phyloP scores from a whole-genome alignment of 192 early-diverging fungal genomes.

The Neocallimastix lanati region DNA sequence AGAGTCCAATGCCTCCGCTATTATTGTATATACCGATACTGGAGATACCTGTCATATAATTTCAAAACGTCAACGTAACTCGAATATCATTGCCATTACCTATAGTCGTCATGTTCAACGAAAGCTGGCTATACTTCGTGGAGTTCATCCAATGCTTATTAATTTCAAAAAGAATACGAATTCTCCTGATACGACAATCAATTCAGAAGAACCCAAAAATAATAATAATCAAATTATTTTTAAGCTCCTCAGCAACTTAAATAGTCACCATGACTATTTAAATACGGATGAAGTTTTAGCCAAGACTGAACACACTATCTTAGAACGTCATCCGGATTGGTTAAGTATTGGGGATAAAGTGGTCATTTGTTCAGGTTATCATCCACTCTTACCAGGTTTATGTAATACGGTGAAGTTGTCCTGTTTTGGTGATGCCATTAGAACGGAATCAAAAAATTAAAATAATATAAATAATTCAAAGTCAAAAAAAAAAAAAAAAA shows the following conservation, averaged over 20 bases:
- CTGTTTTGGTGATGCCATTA: constrained; percentile 1
- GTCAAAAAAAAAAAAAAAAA: no score
- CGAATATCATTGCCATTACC: constrained; percentile 25
- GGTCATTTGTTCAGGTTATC: constrained; percentile 23
- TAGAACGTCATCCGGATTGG: not conserved
- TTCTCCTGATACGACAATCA: not conserved
- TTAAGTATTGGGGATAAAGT: constrained; percentile 16
- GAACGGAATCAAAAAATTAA: no score
- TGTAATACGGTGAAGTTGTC: constrained; percentile 14
- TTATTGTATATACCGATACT: no score
- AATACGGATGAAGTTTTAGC: constrained; percentile 27
- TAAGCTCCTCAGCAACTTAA: not conserved
- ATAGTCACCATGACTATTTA: not conserved
- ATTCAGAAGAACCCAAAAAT: not conserved
- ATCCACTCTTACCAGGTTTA: constrained; percentile 19
- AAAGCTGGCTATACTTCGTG: constrained; percentile 15
- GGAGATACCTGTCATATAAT: no score
- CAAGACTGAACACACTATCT: constrained; percentile 18
- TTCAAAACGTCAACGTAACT: constrained; percentile 18
- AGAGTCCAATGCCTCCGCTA: no score
- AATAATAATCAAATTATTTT: not conserved
- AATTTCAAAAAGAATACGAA: not conserved
- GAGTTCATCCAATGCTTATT: no score
- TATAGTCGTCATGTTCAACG: constrained; percentile 14
- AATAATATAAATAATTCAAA: no score